Evolutionary conservation across 371 early-diverging fungal genomes (phyloP).

Genomic region (Rhizopus microsporus): DNA sequence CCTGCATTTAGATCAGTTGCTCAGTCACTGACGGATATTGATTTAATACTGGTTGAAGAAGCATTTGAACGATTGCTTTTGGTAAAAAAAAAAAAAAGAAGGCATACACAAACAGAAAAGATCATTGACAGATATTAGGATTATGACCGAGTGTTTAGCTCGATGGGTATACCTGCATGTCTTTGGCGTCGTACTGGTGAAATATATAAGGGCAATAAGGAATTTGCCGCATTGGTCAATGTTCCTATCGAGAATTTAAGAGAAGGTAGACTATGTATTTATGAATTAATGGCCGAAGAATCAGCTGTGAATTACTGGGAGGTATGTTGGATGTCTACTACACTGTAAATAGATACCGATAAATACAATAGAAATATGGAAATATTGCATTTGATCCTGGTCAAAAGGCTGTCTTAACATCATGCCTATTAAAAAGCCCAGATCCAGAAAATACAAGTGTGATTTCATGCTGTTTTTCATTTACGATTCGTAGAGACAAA

Average conservation of each 20-base stretch:
- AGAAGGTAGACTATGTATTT: conserved; percentile 80
- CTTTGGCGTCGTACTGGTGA: conserved; percentile 96
- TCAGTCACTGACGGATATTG: conserved; percentile 88
- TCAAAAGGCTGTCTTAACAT: conserved; percentile 94
- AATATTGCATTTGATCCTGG: conserved; percentile 93
- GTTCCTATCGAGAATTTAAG: conserved; percentile 78
- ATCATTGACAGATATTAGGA: conserved; percentile 5
- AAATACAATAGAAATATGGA: conserved; percentile 77
- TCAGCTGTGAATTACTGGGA: conserved; percentile 88
- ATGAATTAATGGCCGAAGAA: conserved; percentile 89
- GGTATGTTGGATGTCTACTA: conserved; percentile 27
- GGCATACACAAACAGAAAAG: background rate
- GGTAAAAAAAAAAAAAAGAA: conserved; percentile 29
- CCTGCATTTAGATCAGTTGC: conserved; percentile 86
- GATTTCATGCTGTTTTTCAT: conserved; percentile 87
- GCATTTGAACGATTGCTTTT: conserved; percentile 90
- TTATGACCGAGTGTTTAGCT: conserved; percentile 75
- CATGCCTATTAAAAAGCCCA: conserved; percentile 67
- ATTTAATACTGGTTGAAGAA: conserved; percentile 91
- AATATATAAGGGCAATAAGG: conserved; percentile 93
- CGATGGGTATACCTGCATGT: conserved; percentile 94
- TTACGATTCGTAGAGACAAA: conserved; percentile 90
- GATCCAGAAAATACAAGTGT: conserved; percentile 54
- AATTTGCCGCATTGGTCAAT: conserved; percentile 88
- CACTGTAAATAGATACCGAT: background rate